Evolutionary conservation across 345 rosid genomes (phyloP), one percentile per base, ranked within the genome.

Genomic region (Populus deltoides): DNA sequence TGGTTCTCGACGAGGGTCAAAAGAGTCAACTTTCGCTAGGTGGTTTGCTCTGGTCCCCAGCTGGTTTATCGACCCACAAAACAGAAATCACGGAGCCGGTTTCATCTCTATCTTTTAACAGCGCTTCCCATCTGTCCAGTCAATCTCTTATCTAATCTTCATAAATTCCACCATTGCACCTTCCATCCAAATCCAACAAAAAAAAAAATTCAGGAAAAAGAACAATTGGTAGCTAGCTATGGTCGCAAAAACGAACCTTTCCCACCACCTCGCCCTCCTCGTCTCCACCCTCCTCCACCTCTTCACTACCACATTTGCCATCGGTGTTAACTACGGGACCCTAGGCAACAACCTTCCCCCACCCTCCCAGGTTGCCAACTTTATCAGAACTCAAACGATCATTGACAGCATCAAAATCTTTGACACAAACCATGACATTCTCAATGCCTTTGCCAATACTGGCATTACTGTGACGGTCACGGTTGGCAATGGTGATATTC

Each of bases 401-500:
- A 75, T 82, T 4, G 71, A 78, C 65, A 78, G 82, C 69, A 47
- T 82, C n/a, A 82, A 82, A 55, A 63, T 78, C 49, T 82, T 82
- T 65, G 81, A 82, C 75, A 16, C 82, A 5, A 79, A 78, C 68
- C 85, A 79, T 7, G 82, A 78, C 4, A 29, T 82, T n/a, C 77
- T 82, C 3, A 62, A 73, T 15, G 79, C 82, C 9, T 82, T 82
- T 67, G 85, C 79, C 49, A 47, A 55, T 49, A 71, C 70, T n/a
- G 76, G 76, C 31, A 75, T 82, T 16, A 5, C 25, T 17, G 79
- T 82, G 27, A 79, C 77, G 7, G 79, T 82, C 41, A 78, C 85
- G 17, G 68, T 75, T 13, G 79, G 73, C 22, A 78, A 78, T 66
- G 93, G 91, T 0, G 90, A 91, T 45, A 89, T 92, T 49, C 90